Percentiles rank a stretch among this genome's conserved stretches.
These are phyloP conservation scores for Fomitopsis pulvina DNA, from an alignment of 768 basidiomycete species.

Conservation along the genomic window DNA sequence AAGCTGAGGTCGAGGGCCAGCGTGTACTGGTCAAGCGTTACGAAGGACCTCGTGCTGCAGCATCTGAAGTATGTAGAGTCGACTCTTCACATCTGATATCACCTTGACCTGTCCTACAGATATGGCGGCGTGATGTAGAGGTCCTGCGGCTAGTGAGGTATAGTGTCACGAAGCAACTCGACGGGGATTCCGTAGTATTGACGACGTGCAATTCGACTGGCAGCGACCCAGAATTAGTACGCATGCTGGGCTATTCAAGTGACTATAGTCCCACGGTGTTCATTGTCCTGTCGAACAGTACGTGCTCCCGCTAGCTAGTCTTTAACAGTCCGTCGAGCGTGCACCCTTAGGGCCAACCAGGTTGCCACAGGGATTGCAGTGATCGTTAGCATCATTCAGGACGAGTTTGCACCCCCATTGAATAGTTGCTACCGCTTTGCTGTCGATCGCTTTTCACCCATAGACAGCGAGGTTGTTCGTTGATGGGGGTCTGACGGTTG, in stretches of 20 bases:
- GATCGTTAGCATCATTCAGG: too few species aligned
- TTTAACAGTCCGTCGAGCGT: neutral
- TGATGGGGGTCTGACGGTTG: too few species aligned
- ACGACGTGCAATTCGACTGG: neutral
- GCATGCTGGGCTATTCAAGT: slow-evolving; percentile 44
- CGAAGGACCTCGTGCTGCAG: slow-evolving; percentile 28
- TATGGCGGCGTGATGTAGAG: slow-evolving; percentile 45
- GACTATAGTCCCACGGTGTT: slow-evolving; percentile 40
- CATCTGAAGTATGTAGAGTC: slow-evolving; percentile 22
- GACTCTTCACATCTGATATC: neutral
- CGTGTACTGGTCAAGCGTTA: slow-evolving; percentile 38
- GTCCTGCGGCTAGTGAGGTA: slow-evolving; percentile 43
- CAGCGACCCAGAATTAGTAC: slow-evolving; percentile 45
- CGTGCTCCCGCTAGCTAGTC: neutral
- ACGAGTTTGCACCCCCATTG: too few species aligned
- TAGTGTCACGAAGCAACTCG: too few species aligned
- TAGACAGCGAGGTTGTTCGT: too few species aligned
- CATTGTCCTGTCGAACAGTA: slow-evolving; percentile 43
- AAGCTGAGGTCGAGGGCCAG: slow-evolving; percentile 35
- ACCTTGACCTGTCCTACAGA: slow-evolving; percentile 19
- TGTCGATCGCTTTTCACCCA: too few species aligned
- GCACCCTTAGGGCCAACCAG: neutral
- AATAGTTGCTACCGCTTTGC: too few species aligned
- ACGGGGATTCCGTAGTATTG: too few species aligned
- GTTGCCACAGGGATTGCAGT: neutral